Evolutionary conservation across 1,139 yeast species (phyloP).

Genomic region (Entelexis paramagnoliae): DNA sequence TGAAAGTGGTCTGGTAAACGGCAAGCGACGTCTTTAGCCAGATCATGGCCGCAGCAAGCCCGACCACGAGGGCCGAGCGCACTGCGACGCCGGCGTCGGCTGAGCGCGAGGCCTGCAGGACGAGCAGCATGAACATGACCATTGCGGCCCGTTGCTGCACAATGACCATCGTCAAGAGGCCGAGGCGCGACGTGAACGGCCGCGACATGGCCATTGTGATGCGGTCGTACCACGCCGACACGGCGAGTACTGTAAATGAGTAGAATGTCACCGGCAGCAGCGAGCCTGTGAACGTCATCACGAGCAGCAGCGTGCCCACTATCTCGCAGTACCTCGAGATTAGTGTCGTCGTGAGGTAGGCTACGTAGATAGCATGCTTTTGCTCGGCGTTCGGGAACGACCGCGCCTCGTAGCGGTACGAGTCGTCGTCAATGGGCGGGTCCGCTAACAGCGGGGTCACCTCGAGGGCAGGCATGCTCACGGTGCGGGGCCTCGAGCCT

Average conservation of each 20-base stretch:
- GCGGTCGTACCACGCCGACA: conserved; percentile 9
- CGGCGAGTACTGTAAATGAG: conserved; percentile 14
- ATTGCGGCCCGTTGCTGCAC: conserved; percentile 13
- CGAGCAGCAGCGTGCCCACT: conserved; percentile 15
- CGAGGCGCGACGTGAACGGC: conserved; percentile 15
- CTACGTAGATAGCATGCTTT: conserved; percentile 20
- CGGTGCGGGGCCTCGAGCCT: not conserved
- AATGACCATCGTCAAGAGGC: conserved; percentile 5
- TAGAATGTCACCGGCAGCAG: conserved; percentile 20
- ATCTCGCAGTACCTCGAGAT: conserved; percentile 20
- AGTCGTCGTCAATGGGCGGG: conserved; percentile 26
- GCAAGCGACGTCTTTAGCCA: conserved; percentile 12
- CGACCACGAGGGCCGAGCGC: not conserved
- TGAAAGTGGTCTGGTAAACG: conserved; percentile 17
- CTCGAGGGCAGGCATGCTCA: conserved; percentile 9
- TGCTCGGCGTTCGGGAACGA: conserved; percentile 23
- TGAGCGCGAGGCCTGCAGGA: not conserved
- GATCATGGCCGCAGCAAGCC: conserved; percentile 3
- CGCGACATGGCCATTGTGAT: conserved; percentile 5
- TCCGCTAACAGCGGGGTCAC: conserved; percentile 24
- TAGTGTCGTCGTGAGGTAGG: conserved; percentile 12
- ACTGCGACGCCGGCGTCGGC: not conserved
- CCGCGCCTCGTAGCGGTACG: conserved; percentile 24
- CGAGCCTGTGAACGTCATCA: conserved; percentile 8
- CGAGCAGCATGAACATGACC: conserved; percentile 5